These are phyloP conservation scores for Blumeriella jaapii DNA, from an alignment of 2,329 filamentous ascomycete species.

Conservation along the genomic window DNA sequence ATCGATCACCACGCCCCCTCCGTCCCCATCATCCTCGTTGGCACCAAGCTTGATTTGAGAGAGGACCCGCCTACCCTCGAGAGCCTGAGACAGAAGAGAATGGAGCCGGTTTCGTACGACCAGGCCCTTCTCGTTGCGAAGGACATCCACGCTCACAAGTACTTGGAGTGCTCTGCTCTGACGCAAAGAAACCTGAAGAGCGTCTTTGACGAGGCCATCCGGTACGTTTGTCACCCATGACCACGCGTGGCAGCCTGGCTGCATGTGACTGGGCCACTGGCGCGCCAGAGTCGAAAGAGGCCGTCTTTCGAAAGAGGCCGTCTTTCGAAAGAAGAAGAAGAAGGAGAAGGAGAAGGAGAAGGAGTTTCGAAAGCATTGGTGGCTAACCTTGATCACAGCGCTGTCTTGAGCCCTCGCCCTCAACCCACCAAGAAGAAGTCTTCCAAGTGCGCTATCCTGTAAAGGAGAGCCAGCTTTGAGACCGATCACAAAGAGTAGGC, in stretches of 20 bases:
- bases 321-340: too few relatives aligned
- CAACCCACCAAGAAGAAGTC: constrained; percentile 47
- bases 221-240: constrained; percentile 44
- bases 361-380: too few relatives aligned
- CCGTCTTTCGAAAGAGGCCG: constrained; percentile 2
- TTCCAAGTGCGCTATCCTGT: constrained; percentile 60
- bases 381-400: constrained; percentile 34
- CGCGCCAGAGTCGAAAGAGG: background rate
- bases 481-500: constrained; percentile 1
- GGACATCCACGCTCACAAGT: constrained; percentile 93
- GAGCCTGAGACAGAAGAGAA: constrained; percentile 77
- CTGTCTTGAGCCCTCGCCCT: constrained; percentile 59
- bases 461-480: constrained; percentile 6
- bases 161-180: constrained; percentile 92
- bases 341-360: too few relatives aligned
- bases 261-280: background rate
- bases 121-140: constrained; percentile 81
- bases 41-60: constrained; percentile 90
- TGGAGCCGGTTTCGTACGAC: constrained; percentile 94
- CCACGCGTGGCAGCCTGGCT: background rate
- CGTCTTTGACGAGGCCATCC: constrained; percentile 96
- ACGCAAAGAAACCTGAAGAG: constrained; percentile 97
- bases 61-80: constrained; percentile 78
- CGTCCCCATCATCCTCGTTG: constrained; percentile 92
- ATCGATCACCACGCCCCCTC: constrained; percentile 94